Base-by-base conservation (phyloP, 148 eudicot genomes). In the Vaccinium myrtillus region DNA sequence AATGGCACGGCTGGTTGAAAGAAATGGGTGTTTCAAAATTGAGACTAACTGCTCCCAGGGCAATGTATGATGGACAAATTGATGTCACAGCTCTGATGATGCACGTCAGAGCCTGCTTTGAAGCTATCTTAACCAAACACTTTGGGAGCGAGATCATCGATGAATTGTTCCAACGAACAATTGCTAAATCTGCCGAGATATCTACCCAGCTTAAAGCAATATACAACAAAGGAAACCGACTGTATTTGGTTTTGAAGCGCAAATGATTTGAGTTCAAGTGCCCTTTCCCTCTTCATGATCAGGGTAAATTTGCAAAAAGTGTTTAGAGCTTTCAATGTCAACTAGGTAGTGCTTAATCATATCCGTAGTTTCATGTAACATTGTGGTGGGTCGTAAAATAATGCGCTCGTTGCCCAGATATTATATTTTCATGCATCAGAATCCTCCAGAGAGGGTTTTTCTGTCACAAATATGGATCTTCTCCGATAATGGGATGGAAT, bases 11-110 rank as follows among this genome's bases (percentile, higher is more conserved):
- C 23, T 25, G 10, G 73, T 75, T 0, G 80, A 75, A 14, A 43
- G 55, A 56, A 75, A 83, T 58, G 85, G 85, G 36, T 56, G 54
- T 39, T 75, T 83, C 56, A 43, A 67, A 36, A 75, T 83, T 39
- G 80, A 75, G 43, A 75, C 55, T 83, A 43, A 75, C 23, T n/a
- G 23, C 46, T 27, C 55, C 71, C 36, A 21, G 23, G n/a, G 25
- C 65, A 11, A 32, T 32, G 59, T 14, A 11, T 16, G 79, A 43
- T 55, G 70, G 55, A 5, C 73, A 56, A 0, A 4, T 21, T 3
- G n/a, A 55, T 39, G 23, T 55, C 2, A 9, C 12, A 3, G 48
- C 32, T 18, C 0, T 15, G 16, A 8, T 39, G 32, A 21, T 51
- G 63, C 53, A 51, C 63, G 14, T 73, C 13, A 73, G 79, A 83